A percentile compares a stretch with the other conserved stretches of the same genome.
Conservation (phyloP, 2,329 filamentous ascomycete genomes). For the Aspergillus cejpii region DNA sequence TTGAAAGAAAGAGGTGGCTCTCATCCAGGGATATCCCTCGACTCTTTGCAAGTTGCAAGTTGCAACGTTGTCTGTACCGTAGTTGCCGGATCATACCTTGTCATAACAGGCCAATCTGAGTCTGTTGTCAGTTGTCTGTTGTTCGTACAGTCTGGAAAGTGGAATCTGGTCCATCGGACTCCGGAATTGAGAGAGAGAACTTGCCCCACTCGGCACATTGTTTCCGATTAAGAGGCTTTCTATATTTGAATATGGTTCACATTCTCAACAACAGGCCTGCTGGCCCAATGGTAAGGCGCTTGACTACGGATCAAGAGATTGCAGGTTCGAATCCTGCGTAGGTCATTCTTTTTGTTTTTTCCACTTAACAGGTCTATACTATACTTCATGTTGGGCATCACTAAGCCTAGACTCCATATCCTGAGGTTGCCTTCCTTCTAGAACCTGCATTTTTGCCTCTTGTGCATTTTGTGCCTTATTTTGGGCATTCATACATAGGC, state of each 20-base stretch:
- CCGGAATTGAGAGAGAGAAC: background rate
- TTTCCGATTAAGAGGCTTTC: slow-evolving; percentile 7
- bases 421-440: background rate
- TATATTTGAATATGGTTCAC: fast-evolving
- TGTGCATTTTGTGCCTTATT: background rate
- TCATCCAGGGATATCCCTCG: background rate
- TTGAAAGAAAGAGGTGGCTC: background rate
- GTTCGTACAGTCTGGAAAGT: too few species aligned
- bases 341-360: slow-evolving; percentile 26
- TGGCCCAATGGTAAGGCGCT: slow-evolving; percentile 47
- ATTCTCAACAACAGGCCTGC: slow-evolving; percentile 6
- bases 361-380: background rate
- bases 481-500: background rate
- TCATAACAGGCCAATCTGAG: background rate
- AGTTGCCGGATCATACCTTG: background rate
- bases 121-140: too few species aligned
- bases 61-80: background rate
- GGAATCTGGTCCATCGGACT: too few species aligned
- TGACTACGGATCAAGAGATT: slow-evolving; percentile 50
- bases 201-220: slow-evolving; percentile 20
- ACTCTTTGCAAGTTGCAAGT: background rate
- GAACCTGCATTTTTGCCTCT: background rate
- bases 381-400: background rate
- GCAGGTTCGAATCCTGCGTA: slow-evolving; percentile 43
- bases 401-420: background rate